Conservation (phyloP, 805 yeast genomes). For the Debaryomyces castellii region DNA sequence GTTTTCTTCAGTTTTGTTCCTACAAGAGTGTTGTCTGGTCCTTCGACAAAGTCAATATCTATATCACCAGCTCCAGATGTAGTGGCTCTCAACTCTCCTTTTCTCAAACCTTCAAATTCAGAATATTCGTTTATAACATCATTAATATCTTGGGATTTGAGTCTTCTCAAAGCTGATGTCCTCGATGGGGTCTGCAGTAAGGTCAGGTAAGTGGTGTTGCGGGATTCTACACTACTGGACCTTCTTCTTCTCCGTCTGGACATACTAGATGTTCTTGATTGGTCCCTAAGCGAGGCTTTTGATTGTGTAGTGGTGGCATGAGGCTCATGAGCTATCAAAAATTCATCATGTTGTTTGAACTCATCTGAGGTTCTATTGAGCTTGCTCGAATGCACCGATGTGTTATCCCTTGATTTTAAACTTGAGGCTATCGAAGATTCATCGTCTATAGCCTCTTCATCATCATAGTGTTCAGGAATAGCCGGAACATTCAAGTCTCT, state of each 20-base stretch:
- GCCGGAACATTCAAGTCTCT: not conserved
- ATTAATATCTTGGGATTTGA: conserved; percentile 31
- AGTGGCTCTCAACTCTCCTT: conserved; percentile 16
- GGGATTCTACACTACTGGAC: conserved; percentile 6
- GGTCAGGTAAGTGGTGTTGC: not conserved
- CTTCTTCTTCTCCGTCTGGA: conserved; percentile 4
- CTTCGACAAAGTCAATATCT: conserved; percentile 10
- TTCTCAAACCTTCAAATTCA: conserved; percentile 37
- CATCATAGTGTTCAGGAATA: not conserved
- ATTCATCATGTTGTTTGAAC: conserved; percentile 20
- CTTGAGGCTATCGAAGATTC: not conserved
- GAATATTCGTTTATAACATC: conserved; percentile 48
- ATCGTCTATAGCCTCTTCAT: not conserved
- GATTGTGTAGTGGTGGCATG: conserved; percentile 7
- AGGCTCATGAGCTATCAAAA: conserved; percentile 12
- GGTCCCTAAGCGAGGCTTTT: conserved; percentile 7
- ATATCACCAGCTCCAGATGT: conserved; percentile 22
- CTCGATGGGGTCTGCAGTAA: conserved; percentile 18
- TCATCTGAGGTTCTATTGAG: not conserved
- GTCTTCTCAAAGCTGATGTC: conserved; percentile 22
- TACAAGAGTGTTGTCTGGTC: not conserved
- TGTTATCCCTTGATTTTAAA: not conserved
- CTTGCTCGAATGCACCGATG: too few relatives aligned
- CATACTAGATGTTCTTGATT: conserved; percentile 2
- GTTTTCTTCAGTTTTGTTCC: not conserved